phyloP scores from a whole-genome alignment of 192 early-diverging fungal genomes.

The Entophlyctis helioformis region DNA sequence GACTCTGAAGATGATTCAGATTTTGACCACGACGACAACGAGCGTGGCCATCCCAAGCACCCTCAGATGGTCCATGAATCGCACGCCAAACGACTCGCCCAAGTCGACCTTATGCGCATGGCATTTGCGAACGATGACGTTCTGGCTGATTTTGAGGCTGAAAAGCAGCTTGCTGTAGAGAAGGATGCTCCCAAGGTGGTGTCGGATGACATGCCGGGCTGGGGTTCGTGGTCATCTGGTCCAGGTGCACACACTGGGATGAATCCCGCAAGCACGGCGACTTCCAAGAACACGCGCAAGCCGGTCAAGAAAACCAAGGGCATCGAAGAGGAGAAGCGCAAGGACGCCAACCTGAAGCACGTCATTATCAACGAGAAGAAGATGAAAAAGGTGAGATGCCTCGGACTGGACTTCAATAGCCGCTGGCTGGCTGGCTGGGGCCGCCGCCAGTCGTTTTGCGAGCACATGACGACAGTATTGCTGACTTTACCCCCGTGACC shows the following conservation, averaged over 20 bases:
- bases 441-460: no score
- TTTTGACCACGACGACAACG: conserved; percentile 31
- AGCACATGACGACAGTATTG: no score
- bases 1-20: no score
- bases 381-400: conserved; percentile 64
- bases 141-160: conserved; percentile 76
- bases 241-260: neutral
- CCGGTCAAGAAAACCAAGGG: conserved; percentile 32
- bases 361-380: conserved; percentile 91
- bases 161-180: conserved; percentile 59
- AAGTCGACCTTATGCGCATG: conserved; percentile 75
- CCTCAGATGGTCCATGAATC: conserved; percentile 39
- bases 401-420: no score
- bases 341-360: conserved; percentile 60
- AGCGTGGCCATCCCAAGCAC: conserved; percentile 5
- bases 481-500: no score
- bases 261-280: conserved; percentile 9
- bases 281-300: conserved; percentile 49
- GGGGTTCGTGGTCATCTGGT: conserved; percentile 29
- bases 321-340: conserved; percentile 20
- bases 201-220: conserved; percentile 84
- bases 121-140: conserved; percentile 95
- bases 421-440: no score
- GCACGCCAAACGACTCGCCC: conserved; percentile 41
- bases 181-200: conserved; percentile 67